These are phyloP conservation scores for Colletotrichum incanum DNA, from an alignment of 2,329 filamentous ascomycete genomes.

Conservation along the genomic window DNA sequence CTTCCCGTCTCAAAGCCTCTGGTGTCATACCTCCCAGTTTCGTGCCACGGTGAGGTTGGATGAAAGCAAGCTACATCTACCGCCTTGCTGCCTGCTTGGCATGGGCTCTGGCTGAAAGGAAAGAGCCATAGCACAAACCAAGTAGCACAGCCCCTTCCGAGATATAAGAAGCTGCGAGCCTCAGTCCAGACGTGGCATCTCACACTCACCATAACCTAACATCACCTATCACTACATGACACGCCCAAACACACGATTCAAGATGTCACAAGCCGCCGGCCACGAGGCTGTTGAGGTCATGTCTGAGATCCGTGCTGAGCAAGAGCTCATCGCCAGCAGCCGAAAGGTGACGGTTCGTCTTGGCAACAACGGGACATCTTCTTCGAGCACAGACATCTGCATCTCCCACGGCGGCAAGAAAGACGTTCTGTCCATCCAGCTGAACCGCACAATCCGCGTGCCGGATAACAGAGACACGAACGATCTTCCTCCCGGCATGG, in stretches of 20 bases:
- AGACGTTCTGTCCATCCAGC: constrained; percentile 51
- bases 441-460: constrained; percentile 60
- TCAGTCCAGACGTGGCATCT: not conserved
- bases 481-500: constrained; percentile 55
- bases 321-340: constrained; percentile 20
- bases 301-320: constrained; percentile 27
- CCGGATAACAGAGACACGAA: constrained; percentile 54
- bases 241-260: not conserved
- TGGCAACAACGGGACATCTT: not conserved
- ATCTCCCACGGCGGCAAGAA: constrained; percentile 26
- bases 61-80: not conserved
- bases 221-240: not conserved
- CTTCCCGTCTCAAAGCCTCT: not conserved
- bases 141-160: too few relatives aligned
- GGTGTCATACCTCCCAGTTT: not conserved
- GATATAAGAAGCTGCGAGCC: not conserved
- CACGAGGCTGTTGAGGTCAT: constrained; percentile 35
- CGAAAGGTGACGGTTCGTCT: constrained; percentile 38
- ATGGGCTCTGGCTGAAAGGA: not conserved
- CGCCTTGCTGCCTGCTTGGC: not conserved
- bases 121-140: not conserved
- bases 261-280: not conserved
- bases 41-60: constrained; percentile 18
- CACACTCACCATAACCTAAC: not conserved
- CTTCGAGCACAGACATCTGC: constrained; percentile 20